Evolutionary conservation across 345 rosid genomes (phyloP).

Genomic region (Sisymbrium irio): DNA sequence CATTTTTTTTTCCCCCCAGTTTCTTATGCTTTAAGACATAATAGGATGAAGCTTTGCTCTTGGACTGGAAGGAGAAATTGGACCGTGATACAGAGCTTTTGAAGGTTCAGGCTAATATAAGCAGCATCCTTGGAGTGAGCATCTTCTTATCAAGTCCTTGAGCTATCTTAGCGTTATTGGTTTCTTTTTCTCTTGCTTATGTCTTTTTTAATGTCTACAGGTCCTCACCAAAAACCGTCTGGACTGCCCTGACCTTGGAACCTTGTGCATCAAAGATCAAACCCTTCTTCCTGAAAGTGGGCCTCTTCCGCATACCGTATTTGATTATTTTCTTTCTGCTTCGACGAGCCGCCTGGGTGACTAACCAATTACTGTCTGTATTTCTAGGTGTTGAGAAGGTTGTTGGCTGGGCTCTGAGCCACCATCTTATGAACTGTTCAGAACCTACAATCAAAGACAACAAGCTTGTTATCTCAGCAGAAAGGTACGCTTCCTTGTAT

Average conservation of each 20-base stretch:
- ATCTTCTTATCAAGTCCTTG: conserved; percentile 6
- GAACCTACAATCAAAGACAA: conserved; percentile 58
- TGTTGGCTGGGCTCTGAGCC: conserved; percentile 89
- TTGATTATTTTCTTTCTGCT: not conserved
- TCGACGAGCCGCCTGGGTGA: not conserved
- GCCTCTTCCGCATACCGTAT: conserved; percentile 12
- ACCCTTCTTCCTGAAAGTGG: conserved; percentile 79
- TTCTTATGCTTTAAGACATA: conserved; percentile 28
- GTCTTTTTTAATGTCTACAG: conserved; percentile 40
- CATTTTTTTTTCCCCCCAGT: not conserved
- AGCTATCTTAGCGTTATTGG: not conserved
- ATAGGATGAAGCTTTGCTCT: conserved; percentile 85
- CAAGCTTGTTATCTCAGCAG: conserved; percentile 65
- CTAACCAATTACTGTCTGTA: conserved; percentile 12
- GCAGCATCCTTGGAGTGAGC: conserved; percentile 72
- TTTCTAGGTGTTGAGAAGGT: conserved; percentile 82
- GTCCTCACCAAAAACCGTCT: conserved; percentile 66
- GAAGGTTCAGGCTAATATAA: conserved; percentile 74
- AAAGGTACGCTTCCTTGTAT: conserved; percentile 51
- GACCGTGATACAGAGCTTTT: conserved; percentile 89
- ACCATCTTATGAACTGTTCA: conserved; percentile 73
- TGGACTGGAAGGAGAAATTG: conserved; percentile 94
- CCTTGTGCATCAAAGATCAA: conserved; percentile 75
- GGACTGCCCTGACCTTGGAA: conserved; percentile 79
- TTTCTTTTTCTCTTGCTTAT: conserved; percentile 1